phyloP scores from a whole-genome alignment of 768 basidiomycete genomes.

The Naematelia aurantialba region DNA sequence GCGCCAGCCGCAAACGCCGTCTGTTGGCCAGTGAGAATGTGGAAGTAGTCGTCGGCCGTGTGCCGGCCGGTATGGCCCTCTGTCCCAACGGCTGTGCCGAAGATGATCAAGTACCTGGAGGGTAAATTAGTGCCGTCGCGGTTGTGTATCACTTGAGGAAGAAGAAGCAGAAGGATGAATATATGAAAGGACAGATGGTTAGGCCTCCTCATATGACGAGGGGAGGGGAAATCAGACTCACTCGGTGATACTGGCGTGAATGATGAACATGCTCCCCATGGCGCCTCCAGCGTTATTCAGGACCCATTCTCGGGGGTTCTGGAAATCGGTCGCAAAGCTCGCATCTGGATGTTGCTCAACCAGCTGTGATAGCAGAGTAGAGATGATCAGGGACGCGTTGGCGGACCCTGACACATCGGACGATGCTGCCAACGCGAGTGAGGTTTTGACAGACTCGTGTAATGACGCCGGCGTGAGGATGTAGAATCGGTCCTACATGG shows the following conservation, averaged over 20 bases:
- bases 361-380: constrained; percentile 77
- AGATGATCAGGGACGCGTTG: constrained; percentile 69
- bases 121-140: too few species aligned
- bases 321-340: constrained; percentile 46
- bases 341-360: constrained; percentile 65
- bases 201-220: neutral
- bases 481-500: constrained; percentile 72
- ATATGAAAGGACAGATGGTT: neutral
- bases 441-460: constrained; percentile 69
- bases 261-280: constrained; percentile 94
- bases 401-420: constrained; percentile 9
- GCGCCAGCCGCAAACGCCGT: constrained; percentile 84
- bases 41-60: constrained; percentile 96
- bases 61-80: constrained; percentile 94
- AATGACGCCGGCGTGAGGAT: constrained; percentile 70
- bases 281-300: constrained; percentile 97
- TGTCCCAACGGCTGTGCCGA: constrained; percentile 92
- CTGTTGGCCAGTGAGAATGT: constrained; percentile 89
- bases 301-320: constrained; percentile 71
- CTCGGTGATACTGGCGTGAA: constrained; percentile 94
- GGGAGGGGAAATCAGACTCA: constrained; percentile 61
- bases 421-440: constrained; percentile 56
- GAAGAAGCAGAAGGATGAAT: neutral
- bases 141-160: too few species aligned
- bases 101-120: constrained; percentile 60